These are phyloP conservation scores for Pholiota conissans DNA, from an alignment of 768 basidiomycete genomes.

Conservation along the genomic window DNA sequence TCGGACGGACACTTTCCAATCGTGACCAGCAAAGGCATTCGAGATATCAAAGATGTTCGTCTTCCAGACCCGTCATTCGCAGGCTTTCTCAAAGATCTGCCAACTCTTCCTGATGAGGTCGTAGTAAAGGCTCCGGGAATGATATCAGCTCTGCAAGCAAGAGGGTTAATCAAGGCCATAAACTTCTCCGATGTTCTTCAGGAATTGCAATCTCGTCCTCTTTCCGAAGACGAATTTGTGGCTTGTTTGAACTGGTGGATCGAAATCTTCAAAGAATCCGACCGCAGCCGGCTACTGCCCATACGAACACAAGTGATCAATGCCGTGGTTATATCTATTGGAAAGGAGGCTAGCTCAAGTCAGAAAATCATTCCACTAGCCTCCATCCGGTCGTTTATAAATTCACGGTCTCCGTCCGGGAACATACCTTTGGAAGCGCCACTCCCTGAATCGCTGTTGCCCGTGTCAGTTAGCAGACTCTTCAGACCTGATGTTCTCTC, in stretches of 20 bases:
- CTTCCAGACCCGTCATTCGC: slow-evolving; percentile 70
- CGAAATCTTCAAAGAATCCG: slow-evolving; percentile 35
- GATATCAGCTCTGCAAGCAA: slow-evolving; percentile 57
- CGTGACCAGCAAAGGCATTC: slow-evolving; percentile 74
- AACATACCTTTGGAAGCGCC: slow-evolving; percentile 75
- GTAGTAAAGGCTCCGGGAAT: slow-evolving; percentile 56
- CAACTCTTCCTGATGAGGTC: slow-evolving; percentile 68
- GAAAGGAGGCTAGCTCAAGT: slow-evolving; percentile 28
- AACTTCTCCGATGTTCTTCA: slow-evolving; percentile 80
- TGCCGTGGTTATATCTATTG: slow-evolving; percentile 59
- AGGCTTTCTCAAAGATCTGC: slow-evolving; percentile 75
- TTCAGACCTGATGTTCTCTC: slow-evolving; percentile 52
- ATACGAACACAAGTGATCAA: slow-evolving; percentile 65
- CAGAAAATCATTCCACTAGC: slow-evolving; percentile 69
- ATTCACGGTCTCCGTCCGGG: slow-evolving; percentile 49
- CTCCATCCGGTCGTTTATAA: slow-evolving; percentile 71
- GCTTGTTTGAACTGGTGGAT: slow-evolving; percentile 90
- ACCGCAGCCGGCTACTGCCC: slow-evolving; percentile 35
- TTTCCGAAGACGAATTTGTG: slow-evolving; percentile 72
- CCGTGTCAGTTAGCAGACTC: slow-evolving; percentile 60
- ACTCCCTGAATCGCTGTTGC: slow-evolving; percentile 71
- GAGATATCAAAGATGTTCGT: slow-evolving; percentile 64
- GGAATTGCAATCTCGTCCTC: slow-evolving; percentile 70
- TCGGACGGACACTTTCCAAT: slow-evolving; percentile 56
- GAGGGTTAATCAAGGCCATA: slow-evolving; percentile 70